Evolutionary conservation across 2,329 filamentous ascomycete species (phyloP), one percentile per base, ranked within the genome.

Genomic region (Taxawa tesnikishii): DNA sequence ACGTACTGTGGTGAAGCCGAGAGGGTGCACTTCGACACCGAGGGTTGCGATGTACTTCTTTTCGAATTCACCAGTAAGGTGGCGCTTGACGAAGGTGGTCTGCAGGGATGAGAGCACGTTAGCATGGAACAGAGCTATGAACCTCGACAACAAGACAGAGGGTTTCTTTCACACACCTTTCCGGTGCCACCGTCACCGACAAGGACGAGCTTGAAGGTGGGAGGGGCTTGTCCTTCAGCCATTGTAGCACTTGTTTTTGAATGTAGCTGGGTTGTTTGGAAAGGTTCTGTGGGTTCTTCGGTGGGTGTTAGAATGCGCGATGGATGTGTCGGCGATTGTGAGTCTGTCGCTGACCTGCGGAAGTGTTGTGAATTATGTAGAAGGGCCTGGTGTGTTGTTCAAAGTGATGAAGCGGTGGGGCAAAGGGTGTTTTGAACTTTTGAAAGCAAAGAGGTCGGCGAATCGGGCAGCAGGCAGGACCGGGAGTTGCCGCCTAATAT

Each of bases 41-140:
- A 98, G 83, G 39, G 90, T 98, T 54, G 90, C 90, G 64, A 98
- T 96, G 71, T 98, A 98, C 73, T 96, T 98, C 82, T 98, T 98
- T 72, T 98, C 90, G 61, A 98, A 98, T 65, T 98, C 90, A 63
- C 90, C 90, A 59, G 90, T 98, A 77, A 96, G 76, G 70, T 98
- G 90, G 59, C 90, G 90, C 81, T 98, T 98, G 74, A 98, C 90
- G 67, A 98, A 98, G 60, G 90, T 98, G 62, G 90, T 98, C 90
- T 98, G 58, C 16, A 18, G 10, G n/a, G 19, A 23, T 23, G n/a
- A 23, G 19, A n/a, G 8, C n/a, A 23, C 19, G 19, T 23, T 23
- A 23, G 19, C 19, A 23, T 23, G 19, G n/a, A n/a, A 23, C 19
- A 2, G 19, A 8, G 19, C 19, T 8, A 8, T 8, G n/a, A 23